Evolutionary conservation across 225 moss, liverwort and hornwort genomes (phyloP), one percentile per base, ranked within the genome.

Genomic region (Straminergon stramineum): DNA sequence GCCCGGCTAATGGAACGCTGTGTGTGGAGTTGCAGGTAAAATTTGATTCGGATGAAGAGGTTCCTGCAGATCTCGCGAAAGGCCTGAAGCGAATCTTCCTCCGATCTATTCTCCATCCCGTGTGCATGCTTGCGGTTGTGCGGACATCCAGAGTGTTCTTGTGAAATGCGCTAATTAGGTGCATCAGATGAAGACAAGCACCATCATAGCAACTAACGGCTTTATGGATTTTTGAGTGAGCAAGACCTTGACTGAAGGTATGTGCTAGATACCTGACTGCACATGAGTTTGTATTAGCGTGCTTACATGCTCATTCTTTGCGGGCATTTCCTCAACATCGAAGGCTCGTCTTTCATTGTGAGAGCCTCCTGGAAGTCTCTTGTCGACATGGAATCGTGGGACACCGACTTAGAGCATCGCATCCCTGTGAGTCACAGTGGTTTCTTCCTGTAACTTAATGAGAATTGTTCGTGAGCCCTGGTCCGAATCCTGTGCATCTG

Each of bases 31-130:
- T 90, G 90, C 91, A 96, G 96, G 95, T 94, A 64, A 94, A 90
- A 37, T 95, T 96, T 64, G 93, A 71, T 89, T 94, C 92, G 61
- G 89, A 71, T 83, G 94, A 92, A 89, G 94, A 91, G 83, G 79
- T 53, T 62, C 93, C 80, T 77, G 51, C 55, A 81, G 87, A 87
- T 88, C 86, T 92, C 31, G 55, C 45, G 12, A 79, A 88, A 84
- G 37, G 75, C 27, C 24, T 85, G 70, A 85, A 87, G 20, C 39
- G 62, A 87, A 75, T 77, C 35, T 71, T 57, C 17, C 71, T 48
- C 32, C 53, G 51, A 10, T 80, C 57, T 43, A 30, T 43, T 58
- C 75, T 41, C 52, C 57, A 61, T 82, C 56, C 69, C 24, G 20
- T 88, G 69, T 55, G 77, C 3, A 63, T 71, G 57, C 71, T 89